Percentiles rank a stretch among this genome's conserved stretches.
Evolutionary conservation across 1,139 yeast species (phyloP).

Genomic region (Nakaseomyces delphensis): DNA sequence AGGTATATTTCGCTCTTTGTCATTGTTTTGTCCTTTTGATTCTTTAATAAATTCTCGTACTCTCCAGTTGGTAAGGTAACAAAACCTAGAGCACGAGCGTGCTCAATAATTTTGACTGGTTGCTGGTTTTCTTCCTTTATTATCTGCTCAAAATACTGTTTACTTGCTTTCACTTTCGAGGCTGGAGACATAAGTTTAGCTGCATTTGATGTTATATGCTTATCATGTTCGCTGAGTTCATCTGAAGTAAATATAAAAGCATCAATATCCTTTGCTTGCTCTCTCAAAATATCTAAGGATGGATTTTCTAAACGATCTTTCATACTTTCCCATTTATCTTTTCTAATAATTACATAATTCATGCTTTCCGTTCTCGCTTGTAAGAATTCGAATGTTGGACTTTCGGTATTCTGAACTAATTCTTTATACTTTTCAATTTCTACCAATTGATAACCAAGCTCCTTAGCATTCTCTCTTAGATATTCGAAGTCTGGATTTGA

Average conservation of each 20-base stretch:
- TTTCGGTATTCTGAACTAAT: conserved; percentile 24
- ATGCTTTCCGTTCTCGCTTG: conserved; percentile 19
- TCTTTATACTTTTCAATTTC: conserved; percentile 25
- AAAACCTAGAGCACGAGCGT: conserved; percentile 34
- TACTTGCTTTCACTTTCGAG: conserved; percentile 29
- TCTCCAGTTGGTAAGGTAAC: conserved; percentile 26
- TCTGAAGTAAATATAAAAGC: conserved; percentile 7
- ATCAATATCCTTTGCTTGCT: not conserved
- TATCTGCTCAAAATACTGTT: conserved; percentile 31
- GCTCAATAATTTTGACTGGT: conserved; percentile 24
- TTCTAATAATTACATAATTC: conserved; percentile 25
- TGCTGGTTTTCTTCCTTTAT: conserved; percentile 27
- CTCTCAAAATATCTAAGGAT: conserved; percentile 11
- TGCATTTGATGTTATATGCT: conserved; percentile 16
- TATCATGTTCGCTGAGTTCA: conserved; percentile 2
- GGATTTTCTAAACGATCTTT: conserved; percentile 5
- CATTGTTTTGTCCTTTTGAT: conserved; percentile 2
- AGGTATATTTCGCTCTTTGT: not conserved
- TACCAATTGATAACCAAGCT: conserved; percentile 20
- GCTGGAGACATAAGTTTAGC: conserved; percentile 16
- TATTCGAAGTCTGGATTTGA: conserved; percentile 16
- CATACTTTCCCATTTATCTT: conserved; percentile 20
- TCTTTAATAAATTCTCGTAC: conserved; percentile 12
- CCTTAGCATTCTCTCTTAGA: conserved; percentile 21
- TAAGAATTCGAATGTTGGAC: conserved; percentile 28